These are phyloP conservation scores for Asclepias syriaca DNA, from an alignment of 257 asterid species.

Conservation along the genomic window DNA sequence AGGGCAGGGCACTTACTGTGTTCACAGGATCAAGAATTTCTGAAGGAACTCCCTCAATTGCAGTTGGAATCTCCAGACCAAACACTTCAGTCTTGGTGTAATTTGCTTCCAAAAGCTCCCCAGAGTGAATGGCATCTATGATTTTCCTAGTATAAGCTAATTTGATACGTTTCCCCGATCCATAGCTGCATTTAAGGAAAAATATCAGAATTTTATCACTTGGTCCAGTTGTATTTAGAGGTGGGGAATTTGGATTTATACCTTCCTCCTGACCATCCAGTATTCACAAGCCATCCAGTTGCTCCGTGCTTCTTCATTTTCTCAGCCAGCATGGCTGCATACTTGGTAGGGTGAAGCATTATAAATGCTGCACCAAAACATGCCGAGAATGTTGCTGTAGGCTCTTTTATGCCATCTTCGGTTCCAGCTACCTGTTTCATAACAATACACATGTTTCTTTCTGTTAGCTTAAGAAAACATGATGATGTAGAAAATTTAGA, in stretches of 20 bases:
- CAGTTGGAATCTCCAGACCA: constrained; percentile 84
- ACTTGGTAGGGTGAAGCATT: constrained; percentile 87
- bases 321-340: constrained; percentile 87
- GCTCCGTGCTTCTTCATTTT: constrained; percentile 85
- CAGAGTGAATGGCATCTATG: constrained; percentile 81
- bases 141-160: constrained; percentile 85
- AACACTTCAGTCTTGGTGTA: constrained; percentile 74
- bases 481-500: background rate
- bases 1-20: constrained; percentile 45
- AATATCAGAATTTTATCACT: background rate
- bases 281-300: constrained; percentile 91
- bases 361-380: constrained; percentile 97
- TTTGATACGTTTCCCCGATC: constrained; percentile 74
- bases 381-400: constrained; percentile 89
- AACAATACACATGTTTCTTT: background rate
- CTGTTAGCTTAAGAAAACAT: background rate
- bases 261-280: constrained; percentile 99
- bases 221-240: background rate
- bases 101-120: constrained; percentile 52
- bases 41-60: constrained; percentile 79
- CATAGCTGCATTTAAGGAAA: constrained; percentile 46
- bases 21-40: constrained; percentile 82
- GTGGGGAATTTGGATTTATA: constrained; percentile 18
- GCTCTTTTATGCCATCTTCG: constrained; percentile 92
- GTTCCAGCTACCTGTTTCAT: constrained; percentile 85